Percentiles rank a stretch among this genome's conserved stretches.
phyloP scores from a whole-genome alignment of 2,329 filamentous ascomycete species.

The Aurifilum marmelostoma region DNA sequence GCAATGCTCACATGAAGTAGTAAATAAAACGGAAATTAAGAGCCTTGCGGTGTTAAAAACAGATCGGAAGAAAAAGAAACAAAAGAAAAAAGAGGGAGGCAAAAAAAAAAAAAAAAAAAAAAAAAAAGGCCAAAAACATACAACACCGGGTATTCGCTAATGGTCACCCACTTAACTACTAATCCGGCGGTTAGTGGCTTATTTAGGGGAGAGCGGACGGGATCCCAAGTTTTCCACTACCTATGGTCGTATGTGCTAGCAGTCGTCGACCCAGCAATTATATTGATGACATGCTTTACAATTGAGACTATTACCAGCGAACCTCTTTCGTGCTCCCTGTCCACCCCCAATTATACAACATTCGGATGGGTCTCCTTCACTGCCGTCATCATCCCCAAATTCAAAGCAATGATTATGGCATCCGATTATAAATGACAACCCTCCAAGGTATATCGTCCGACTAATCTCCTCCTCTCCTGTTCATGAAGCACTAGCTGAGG shows the following conservation, averaged over 20 bases:
- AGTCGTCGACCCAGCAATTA: neutral
- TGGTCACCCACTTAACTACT: constrained; percentile 1
- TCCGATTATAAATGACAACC: neutral
- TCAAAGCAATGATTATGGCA: neutral
- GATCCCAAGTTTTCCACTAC: constrained; percentile 1
- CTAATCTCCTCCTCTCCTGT: neutral
- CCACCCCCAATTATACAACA: no score
- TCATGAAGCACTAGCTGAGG: neutral
- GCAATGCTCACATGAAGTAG: no score
- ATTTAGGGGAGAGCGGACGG: constrained; percentile 1
- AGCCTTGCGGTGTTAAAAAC: no score
- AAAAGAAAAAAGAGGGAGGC: neutral
- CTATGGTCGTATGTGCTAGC: neutral
- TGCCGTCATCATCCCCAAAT: neutral
- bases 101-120: neutral
- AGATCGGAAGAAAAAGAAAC: neutral
- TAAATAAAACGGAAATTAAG: no score
- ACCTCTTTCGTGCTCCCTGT: no score
- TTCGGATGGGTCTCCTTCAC: neutral
- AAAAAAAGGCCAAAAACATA: neutral
- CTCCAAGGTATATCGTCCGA: neutral
- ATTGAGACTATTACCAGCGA: no score
- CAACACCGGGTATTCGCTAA: constrained; percentile 1
- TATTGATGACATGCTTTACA: neutral
- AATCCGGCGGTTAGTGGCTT: neutral